Conservation (phyloP, 176 grass and related monocot species). For the Rhipidocladum racemiflorum region DNA sequence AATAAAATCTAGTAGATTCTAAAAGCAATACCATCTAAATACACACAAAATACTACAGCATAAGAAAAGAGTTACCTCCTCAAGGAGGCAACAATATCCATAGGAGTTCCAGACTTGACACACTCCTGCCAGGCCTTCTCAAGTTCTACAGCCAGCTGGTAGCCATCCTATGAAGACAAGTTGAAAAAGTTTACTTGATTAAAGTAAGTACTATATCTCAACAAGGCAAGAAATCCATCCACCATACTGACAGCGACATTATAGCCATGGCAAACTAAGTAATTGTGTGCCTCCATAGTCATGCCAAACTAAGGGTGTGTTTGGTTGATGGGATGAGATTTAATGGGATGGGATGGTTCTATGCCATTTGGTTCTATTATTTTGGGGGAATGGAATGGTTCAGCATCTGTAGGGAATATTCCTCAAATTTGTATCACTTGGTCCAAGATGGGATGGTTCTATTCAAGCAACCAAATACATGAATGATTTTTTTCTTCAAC, state of each 20-base stretch:
- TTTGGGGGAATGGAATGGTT: too few relatives aligned
- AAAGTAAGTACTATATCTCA: constrained; percentile 7
- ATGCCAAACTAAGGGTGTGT: constrained; percentile 57
- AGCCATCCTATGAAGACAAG: constrained; percentile 74
- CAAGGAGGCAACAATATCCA: constrained; percentile 77
- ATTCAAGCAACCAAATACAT: too few relatives aligned
- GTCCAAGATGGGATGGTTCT: too few relatives aligned
- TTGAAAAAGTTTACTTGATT: background rate
- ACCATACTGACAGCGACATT: background rate
- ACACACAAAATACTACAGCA: background rate
- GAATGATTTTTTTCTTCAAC: too few relatives aligned
- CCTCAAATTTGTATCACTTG: too few relatives aligned
- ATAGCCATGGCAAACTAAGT: constrained; percentile 17
- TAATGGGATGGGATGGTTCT: too few relatives aligned
- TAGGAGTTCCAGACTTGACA: constrained; percentile 52
- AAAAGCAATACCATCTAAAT: background rate
- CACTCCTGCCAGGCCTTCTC: constrained; percentile 85
- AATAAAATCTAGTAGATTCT: constrained; percentile 2
- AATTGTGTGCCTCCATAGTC: constrained; percentile 78
- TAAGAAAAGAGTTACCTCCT: constrained; percentile 59
- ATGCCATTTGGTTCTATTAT: too few relatives aligned
- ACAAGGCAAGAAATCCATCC: background rate
- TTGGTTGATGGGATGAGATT: too few relatives aligned
- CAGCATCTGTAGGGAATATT: too few relatives aligned
- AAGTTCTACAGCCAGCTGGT: constrained; percentile 92